Evolutionary conservation across 371 early-diverging fungal species (phyloP), one percentile per base, ranked within the genome.

Genomic region (Haplosporangium sp.): DNA sequence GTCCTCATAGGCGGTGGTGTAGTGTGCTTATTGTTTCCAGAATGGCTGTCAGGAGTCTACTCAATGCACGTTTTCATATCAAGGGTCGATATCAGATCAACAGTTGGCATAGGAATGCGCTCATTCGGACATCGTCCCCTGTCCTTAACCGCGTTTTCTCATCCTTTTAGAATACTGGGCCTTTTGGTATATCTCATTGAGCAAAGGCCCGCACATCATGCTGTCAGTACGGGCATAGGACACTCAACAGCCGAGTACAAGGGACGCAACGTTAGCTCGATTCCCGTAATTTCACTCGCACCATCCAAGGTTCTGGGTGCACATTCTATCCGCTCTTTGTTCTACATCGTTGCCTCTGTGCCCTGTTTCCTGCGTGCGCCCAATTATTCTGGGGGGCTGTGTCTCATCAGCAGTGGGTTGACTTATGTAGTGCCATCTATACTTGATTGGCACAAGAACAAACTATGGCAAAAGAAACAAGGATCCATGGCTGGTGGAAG

Each of bases 361-460:
- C 72, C 77, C 0, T 77, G 77, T 37, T 68, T 72, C 54, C 38
- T 72, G 5, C 58, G 64, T 14, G 73, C 73, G 0, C 62, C 79
- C 9, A 71, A 68, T 36, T 72, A 42, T 46, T 57, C 79, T 1
- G 73, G 72, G 11, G 79, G 72, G n/a, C 10, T 77, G 45, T 72
- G 79, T 54, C 62, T 77, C 9, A n/a, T 57, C 20, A 47, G 63
- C 8, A 56, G 64, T 20, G 72, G 61, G 12, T 41, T 72, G 7
- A 73, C 79, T 38, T 79, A 72, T 41, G 65, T 66, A 0, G 48
- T 65, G 13, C 69, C 73, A 16, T 65, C 65, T 1, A 20, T 57
- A 6, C 16, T 62, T 1, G 67, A 67, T 3, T 50, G 55, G 47
- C 11, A 8, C 45, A 59, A n/a, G 14, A 21, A 40, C 14, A 36